Conservation (phyloP, 257 asterid genomes). For the Jaltomata sinuosa region DNA sequence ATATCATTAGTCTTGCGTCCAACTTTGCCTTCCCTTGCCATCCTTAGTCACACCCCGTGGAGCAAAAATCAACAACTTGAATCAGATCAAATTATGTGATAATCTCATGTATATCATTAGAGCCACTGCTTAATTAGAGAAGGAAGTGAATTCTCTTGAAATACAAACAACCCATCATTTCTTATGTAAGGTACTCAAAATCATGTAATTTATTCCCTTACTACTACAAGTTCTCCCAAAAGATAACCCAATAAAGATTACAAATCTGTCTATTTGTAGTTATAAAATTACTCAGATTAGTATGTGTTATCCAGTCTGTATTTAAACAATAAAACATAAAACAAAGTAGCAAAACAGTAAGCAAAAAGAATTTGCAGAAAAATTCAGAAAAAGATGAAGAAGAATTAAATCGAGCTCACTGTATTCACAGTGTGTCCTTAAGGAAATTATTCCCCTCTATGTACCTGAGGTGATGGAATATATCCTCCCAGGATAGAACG, state of each 20-base stretch:
- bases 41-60: slow-evolving; percentile 16
- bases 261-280: background rate
- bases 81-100: slow-evolving; percentile 5
- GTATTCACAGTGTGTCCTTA: too few species aligned
- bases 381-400: too few species aligned
- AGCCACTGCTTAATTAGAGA: background rate
- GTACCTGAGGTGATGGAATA: too few species aligned
- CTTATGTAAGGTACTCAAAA: background rate
- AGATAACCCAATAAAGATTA: background rate
- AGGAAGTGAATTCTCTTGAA: background rate
- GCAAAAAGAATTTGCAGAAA: too few species aligned
- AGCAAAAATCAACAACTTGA: slow-evolving; percentile 6
- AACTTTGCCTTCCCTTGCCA: slow-evolving; percentile 20
- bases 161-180: background rate
- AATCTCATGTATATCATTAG: background rate
- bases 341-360: too few species aligned
- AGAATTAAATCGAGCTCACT: too few species aligned
- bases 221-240: background rate
- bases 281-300: background rate
- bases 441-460: too few species aligned
- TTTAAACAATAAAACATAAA: too few species aligned
- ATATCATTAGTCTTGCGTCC: background rate
- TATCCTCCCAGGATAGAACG: too few species aligned
- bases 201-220: background rate
- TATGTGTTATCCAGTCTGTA: too few species aligned